Base-by-base conservation (phyloP, 2,329 filamentous ascomycete species). In the Penicillium fuscoglaucum region DNA sequence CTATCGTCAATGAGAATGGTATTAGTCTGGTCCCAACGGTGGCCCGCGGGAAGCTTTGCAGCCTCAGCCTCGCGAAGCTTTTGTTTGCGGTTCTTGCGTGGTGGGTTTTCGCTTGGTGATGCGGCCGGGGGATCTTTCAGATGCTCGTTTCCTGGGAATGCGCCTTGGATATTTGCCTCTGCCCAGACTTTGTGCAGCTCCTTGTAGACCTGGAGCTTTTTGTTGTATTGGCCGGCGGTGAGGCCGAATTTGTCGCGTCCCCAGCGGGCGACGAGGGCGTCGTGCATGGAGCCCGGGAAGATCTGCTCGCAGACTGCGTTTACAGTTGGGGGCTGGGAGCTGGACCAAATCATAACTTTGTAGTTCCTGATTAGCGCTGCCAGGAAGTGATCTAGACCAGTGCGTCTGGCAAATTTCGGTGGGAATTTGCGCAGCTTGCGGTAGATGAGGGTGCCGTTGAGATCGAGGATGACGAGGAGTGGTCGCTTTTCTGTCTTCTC, bases 1-100 rank as follows among this genome's bases (percentile, higher is more conserved):
- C 88, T 90, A 76, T 98, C 95, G 66, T 99, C 95, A 40, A 98
- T 86, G 28, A 99, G 81, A 7, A 98, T 83, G 0, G 95, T 98
- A 74, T 98, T 96, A 51, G 82, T 82, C 76, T 96, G 92, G 66
- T 87, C 83, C 89, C 92, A 98, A 0, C 66, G 72, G 69, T 71
- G n/a, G 78, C 83, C 73, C 83, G 81, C 35, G 78, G 76, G 8
- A 61, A 69, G 57, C 70, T 47, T 47, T 19, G 29, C 33, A n/a
- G 17, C 50, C 33, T 31, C 19, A 17, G 37, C 17, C 9, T 28
- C 48, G 72, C 24, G 51, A 31, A 24, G 31, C 15, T 21, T 41
- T 39, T 49, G 26, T 26, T 49, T 54, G 15, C 41, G 39, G 31
- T 41, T 33, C 28, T 41, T 35, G 2, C n/a, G 31, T 13, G 15